Percentiles rank a stretch among this genome's conserved stretches.
phyloP scores from a whole-genome alignment of 2,329 filamentous ascomycete genomes.

The Aspergillus sp. region DNA sequence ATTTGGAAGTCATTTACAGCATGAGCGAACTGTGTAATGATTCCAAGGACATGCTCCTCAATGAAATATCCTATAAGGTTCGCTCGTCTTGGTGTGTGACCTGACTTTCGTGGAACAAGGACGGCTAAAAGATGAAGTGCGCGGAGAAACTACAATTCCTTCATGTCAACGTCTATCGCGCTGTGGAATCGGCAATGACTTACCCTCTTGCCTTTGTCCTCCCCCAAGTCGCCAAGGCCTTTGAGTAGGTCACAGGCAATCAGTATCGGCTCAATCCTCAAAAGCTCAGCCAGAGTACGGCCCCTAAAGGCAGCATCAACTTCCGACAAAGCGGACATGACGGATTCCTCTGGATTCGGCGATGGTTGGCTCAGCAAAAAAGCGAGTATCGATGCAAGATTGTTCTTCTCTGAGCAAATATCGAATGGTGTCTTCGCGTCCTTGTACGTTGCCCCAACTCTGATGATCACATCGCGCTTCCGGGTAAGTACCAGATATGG shows the following conservation, averaged over 20 bases:
- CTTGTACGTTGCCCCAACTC: slow-evolving; percentile 71
- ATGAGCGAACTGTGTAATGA: slow-evolving; percentile 81
- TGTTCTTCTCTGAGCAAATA: slow-evolving; percentile 60
- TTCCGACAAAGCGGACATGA: slow-evolving; percentile 67
- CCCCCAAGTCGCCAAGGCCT: slow-evolving; percentile 68
- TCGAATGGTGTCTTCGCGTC: slow-evolving; percentile 59
- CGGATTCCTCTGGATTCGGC: slow-evolving; percentile 65
- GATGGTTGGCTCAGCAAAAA: slow-evolving; percentile 62
- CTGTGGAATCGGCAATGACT: slow-evolving; percentile 27
- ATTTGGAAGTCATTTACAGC: slow-evolving; percentile 68
- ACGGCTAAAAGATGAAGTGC: slow-evolving; percentile 53
- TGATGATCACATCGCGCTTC: slow-evolving; percentile 74
- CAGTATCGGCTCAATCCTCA: slow-evolving; percentile 72
- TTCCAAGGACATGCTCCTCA: slow-evolving; percentile 78
- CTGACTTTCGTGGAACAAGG: slow-evolving; percentile 54
- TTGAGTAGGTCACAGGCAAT: slow-evolving; percentile 83
- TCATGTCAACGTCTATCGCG: slow-evolving; percentile 11
- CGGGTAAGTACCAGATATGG: slow-evolving; percentile 82
- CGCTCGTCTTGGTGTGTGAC: slow-evolving; percentile 50
- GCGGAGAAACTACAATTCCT: slow-evolving; percentile 45
- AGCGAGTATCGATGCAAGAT: slow-evolving; percentile 61
- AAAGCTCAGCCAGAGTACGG: slow-evolving; percentile 65
- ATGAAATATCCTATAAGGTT: slow-evolving; percentile 73
- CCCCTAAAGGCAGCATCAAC: slow-evolving; percentile 71
- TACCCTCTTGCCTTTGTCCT: slow-evolving; percentile 58